These are phyloP conservation scores for Syzygium syzygioides DNA, from an alignment of 441 rosid genomes.

Conservation along the genomic window DNA sequence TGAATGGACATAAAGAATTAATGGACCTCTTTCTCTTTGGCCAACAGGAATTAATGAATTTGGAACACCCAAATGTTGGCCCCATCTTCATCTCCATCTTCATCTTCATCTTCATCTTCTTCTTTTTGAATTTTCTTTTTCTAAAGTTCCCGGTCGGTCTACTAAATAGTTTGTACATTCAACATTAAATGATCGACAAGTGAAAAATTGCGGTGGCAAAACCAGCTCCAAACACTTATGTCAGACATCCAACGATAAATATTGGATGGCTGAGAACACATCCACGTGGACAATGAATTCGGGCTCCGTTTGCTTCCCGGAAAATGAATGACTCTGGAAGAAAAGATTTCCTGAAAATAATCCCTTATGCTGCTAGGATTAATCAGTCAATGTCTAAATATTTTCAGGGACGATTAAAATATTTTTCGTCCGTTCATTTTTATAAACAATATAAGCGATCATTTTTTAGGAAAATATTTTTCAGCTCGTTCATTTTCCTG, in stretches of 20 bases:
- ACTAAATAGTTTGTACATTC: neutral
- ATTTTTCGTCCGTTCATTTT: too few relatives aligned
- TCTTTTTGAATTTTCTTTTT: neutral
- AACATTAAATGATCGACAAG: fast-evolving
- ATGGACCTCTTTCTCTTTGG: neutral
- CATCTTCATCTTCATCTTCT: neutral
- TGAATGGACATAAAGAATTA: neutral
- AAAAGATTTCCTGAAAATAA: too few relatives aligned
- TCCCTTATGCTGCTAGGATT: too few relatives aligned
- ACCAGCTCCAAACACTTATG: neutral
- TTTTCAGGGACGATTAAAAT: too few relatives aligned
- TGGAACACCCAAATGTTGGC: neutral
- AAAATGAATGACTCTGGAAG: neutral
- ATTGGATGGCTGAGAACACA: neutral
- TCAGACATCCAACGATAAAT: neutral
- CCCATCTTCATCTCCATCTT: neutral
- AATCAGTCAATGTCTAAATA: too few relatives aligned
- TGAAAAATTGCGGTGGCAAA: neutral
- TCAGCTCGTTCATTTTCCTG: fast-evolving
- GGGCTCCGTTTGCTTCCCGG: fast-evolving
- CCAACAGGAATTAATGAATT: neutral
- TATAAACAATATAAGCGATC: fast-evolving
- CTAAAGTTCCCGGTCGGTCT: neutral
- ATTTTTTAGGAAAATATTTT: neutral
- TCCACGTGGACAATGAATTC: fast-evolving